These are phyloP conservation scores for Oryza officinalis DNA, from an alignment of 176 grass and related monocot species.

Conservation along the genomic window DNA sequence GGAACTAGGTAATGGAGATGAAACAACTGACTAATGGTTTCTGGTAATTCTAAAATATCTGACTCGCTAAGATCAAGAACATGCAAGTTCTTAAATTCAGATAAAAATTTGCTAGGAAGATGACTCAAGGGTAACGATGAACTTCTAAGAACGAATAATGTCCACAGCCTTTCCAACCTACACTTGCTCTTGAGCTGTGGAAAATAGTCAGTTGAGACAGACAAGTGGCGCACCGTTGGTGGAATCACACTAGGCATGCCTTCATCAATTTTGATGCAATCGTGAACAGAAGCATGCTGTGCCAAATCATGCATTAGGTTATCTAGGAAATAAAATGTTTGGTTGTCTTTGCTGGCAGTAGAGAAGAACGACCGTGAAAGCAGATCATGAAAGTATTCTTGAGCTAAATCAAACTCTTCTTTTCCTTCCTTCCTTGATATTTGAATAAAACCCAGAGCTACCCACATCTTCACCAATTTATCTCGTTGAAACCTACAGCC, in stretches of 20 bases:
- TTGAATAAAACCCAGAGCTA: constrained; percentile 42
- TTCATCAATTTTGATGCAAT: constrained; percentile 50
- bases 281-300: constrained; percentile 39
- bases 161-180: constrained; percentile 34
- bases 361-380: constrained; percentile 56
- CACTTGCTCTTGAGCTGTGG: constrained; percentile 23
- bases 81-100: constrained; percentile 43
- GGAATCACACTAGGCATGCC: constrained; percentile 18
- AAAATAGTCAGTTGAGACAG: constrained; percentile 36
- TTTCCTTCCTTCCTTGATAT: constrained; percentile 4
- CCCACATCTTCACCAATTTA: constrained; percentile 49
- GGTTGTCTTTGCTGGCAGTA: background rate
- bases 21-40: constrained; percentile 37
- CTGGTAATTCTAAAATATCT: constrained; percentile 49
- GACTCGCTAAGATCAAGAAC: constrained; percentile 52
- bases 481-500: constrained; percentile 46
- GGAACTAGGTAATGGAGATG: constrained; percentile 62
- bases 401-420: constrained; percentile 36
- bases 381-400: constrained; percentile 54
- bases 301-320: constrained; percentile 52
- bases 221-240: constrained; percentile 53
- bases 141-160: constrained; percentile 41
- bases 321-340: constrained; percentile 43
- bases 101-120: constrained; percentile 31
- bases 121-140: background rate